Evolutionary conservation across 768 basidiomycete species (phyloP).

Genomic region (Tricholoma flavovirens): DNA sequence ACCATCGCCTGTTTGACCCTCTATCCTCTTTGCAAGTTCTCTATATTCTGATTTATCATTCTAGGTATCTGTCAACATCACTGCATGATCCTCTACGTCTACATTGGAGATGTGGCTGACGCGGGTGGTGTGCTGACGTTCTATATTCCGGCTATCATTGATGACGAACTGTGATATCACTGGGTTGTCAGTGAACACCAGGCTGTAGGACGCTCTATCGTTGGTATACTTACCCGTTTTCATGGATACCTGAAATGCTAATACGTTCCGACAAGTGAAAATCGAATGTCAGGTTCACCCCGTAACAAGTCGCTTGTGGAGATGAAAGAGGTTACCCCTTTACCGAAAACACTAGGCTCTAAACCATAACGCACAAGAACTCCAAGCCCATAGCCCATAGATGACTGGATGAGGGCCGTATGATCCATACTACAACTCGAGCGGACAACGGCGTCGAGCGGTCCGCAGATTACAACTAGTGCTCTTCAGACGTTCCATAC

Average conservation of each 20-base stretch:
- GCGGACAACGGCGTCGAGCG: too few relatives aligned
- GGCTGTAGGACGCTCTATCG: not conserved
- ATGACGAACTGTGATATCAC: slow-evolving; percentile 33
- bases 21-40: not conserved
- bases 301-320: too few relatives aligned
- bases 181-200: not conserved
- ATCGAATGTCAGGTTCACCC: not conserved
- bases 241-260: not conserved
- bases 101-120: slow-evolving; percentile 74
- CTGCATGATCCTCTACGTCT: slow-evolving; percentile 85
- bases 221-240: not conserved
- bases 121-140: slow-evolving; percentile 84
- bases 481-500: too few relatives aligned
- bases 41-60: not conserved
- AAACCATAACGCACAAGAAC: too few relatives aligned
- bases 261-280: not conserved
- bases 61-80: slow-evolving; percentile 77
- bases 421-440: not conserved
- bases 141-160: slow-evolving; percentile 76
- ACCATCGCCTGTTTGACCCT: slow-evolving; percentile 73
- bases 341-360: too few relatives aligned
- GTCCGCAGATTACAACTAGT: too few relatives aligned
- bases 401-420: not conserved
- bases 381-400: too few relatives aligned
- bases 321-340: too few relatives aligned